phyloP scores from a whole-genome alignment of 352 stramenopile species.

The Pythium dissotocum region DNA sequence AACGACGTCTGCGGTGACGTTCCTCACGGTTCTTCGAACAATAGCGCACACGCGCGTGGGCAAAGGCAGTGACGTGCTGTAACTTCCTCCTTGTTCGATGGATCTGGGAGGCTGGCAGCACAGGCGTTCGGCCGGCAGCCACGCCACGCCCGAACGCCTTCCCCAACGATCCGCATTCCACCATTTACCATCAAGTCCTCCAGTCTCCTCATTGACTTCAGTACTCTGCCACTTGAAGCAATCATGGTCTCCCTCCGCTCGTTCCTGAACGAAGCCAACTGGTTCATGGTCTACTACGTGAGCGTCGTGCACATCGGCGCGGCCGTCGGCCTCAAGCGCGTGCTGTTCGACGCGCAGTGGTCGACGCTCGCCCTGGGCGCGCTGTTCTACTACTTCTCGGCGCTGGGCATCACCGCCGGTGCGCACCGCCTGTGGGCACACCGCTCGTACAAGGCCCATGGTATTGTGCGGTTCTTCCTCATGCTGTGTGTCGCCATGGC shows the following conservation, averaged over 20 bases:
- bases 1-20: slow-evolving; percentile 1
- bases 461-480: slow-evolving; percentile 91
- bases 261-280: slow-evolving; percentile 92
- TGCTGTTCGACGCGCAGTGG: slow-evolving; percentile 73
- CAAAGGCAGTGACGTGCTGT: neutral
- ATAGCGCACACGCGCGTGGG: neutral
- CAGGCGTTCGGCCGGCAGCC: neutral
- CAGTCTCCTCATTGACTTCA: neutral
- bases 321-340: slow-evolving; percentile 77
- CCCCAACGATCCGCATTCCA: neutral
- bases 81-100: neutral
- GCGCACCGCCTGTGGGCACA: slow-evolving; percentile 98
- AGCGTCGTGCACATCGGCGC: slow-evolving; percentile 92
- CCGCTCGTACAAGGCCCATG: slow-evolving; percentile 94
- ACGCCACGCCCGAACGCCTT: neutral
- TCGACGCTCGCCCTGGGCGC: slow-evolving; percentile 92
- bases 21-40: slow-evolving; percentile 10
- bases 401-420: slow-evolving; percentile 97
- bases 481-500: slow-evolving; percentile 99
- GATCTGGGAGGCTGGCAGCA: neutral
- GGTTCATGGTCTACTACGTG: slow-evolving; percentile 98
- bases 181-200: neutral
- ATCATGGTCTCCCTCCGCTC: slow-evolving; percentile 59
- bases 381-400: slow-evolving; percentile 93
- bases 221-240: neutral